Percentiles rank a stretch among this genome's conserved stretches.
These are phyloP conservation scores for Talaromyces liani DNA, from an alignment of 495 filamentous ascomycete species.

Conservation along the genomic window DNA sequence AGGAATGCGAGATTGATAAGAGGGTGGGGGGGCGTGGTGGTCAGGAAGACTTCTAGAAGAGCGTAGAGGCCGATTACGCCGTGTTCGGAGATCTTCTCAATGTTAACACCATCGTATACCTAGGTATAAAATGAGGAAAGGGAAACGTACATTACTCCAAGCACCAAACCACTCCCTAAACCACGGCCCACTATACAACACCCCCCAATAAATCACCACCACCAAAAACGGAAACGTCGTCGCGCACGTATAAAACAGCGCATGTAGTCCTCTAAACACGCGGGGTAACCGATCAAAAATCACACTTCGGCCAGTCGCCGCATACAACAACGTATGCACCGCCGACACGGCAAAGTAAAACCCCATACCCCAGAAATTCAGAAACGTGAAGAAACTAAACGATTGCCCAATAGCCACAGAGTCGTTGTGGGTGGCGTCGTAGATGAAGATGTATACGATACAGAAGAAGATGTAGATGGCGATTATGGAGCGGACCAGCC, in stretches of 20 bases:
- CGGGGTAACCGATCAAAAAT: conserved; percentile 56
- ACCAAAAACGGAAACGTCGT: conserved; percentile 62
- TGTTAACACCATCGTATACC: not conserved
- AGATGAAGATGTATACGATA: conserved; percentile 59
- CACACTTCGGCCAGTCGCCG: conserved; percentile 42
- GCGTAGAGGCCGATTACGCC: conserved; percentile 65
- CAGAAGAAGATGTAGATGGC: conserved; percentile 44
- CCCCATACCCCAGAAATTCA: conserved; percentile 71
- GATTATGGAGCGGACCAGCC: conserved; percentile 41
- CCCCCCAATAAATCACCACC: conserved; percentile 48
- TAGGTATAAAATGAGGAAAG: not conserved
- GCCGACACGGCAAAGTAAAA: conserved; percentile 66
- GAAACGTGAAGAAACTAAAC: conserved; percentile 76
- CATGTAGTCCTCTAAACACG: conserved; percentile 56
- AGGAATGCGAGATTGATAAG: conserved; percentile 28
- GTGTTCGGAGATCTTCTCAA: conserved; percentile 58
- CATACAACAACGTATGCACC: conserved; percentile 61
- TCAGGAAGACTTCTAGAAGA: conserved; percentile 61
- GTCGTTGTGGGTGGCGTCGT: conserved; percentile 37
- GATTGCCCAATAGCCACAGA: conserved; percentile 33
- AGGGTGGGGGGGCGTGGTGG: conserved; percentile 50
- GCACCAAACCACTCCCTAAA: conserved; percentile 42
- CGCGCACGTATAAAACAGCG: conserved; percentile 57
- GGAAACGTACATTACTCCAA: conserved; percentile 57
- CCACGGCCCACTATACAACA: conserved; percentile 40